phyloP scores from a whole-genome alignment of 768 basidiomycete species.

The Russula sp. region DNA sequence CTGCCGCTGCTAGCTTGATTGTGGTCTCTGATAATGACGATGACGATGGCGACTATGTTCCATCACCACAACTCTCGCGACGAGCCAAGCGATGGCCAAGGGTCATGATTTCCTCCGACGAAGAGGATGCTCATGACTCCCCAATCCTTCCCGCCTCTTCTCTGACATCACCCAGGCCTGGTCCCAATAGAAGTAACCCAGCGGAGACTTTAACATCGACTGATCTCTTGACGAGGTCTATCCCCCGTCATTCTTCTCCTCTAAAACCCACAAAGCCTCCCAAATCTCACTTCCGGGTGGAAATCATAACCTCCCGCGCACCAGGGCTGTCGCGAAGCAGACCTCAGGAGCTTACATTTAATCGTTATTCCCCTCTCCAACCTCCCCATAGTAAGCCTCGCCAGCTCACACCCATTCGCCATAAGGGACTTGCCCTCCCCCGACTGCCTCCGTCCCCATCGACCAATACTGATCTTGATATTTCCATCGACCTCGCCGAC shows the following conservation, averaged over 20 bases:
- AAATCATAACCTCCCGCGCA: slow-evolving; percentile 2
- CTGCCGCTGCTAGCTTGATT: not conserved
- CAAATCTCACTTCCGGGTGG: slow-evolving; percentile 11
- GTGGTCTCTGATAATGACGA: slow-evolving; percentile 20
- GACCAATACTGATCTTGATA: slow-evolving; percentile 47
- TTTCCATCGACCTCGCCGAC: slow-evolving; percentile 43
- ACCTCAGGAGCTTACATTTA: not conserved
- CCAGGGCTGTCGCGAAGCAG: slow-evolving; percentile 3
- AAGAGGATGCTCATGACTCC: slow-evolving; percentile 33
- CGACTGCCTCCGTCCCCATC: slow-evolving; percentile 48
- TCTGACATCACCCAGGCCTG: not conserved
- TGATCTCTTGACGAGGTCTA: not conserved
- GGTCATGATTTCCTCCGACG: slow-evolving; percentile 42
- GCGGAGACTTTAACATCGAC: no score
- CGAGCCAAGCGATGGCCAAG: slow-evolving; percentile 23
- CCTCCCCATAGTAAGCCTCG: slow-evolving; percentile 39
- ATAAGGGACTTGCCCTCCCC: slow-evolving; percentile 33
- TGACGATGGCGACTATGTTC: slow-evolving; percentile 26
- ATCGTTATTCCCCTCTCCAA: slow-evolving; percentile 1
- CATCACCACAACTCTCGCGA: slow-evolving; percentile 19
- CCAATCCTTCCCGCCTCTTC: not conserved
- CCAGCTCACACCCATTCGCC: slow-evolving; percentile 63
- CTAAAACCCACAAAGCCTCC: not conserved
- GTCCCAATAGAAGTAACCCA: not conserved
- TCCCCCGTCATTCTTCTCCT: not conserved